These are phyloP conservation scores for Leccinum boreale DNA, from an alignment of 768 basidiomycete species.

Conservation along the genomic window DNA sequence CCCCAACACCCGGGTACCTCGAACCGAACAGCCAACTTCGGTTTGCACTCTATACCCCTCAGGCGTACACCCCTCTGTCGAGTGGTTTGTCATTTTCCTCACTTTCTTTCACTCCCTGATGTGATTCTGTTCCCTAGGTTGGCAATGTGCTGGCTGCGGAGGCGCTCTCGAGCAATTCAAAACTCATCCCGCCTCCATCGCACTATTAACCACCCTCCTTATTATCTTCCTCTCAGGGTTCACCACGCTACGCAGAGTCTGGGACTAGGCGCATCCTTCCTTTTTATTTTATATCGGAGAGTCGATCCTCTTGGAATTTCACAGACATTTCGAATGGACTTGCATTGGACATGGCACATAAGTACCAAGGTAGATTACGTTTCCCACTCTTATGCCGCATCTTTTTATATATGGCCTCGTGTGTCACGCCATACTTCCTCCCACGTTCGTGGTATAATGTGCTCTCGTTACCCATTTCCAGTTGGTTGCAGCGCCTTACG, in stretches of 20 bases:
- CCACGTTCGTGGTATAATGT: slow-evolving; percentile 23
- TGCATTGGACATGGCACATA: slow-evolving; percentile 28
- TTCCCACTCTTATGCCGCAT: slow-evolving; percentile 21
- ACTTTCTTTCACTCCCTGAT: background rate
- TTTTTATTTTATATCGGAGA: background rate
- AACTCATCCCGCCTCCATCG: slow-evolving; percentile 32
- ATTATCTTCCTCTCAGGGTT: slow-evolving; percentile 33
- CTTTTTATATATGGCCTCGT: slow-evolving; percentile 15
- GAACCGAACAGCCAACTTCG: slow-evolving; percentile 48
- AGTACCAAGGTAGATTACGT: slow-evolving; percentile 28
- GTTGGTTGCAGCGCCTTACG: background rate
- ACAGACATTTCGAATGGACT: slow-evolving; percentile 28
- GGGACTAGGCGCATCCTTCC: slow-evolving; percentile 18
- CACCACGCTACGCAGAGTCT: slow-evolving; percentile 31
- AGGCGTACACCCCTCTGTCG: slow-evolving; percentile 49
- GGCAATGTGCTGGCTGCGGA: slow-evolving; percentile 29
- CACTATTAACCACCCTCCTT: slow-evolving; percentile 30
- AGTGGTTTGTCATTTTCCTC: slow-evolving; percentile 32
- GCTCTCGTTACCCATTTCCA: slow-evolving; percentile 10
- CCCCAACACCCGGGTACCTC: slow-evolving; percentile 48
- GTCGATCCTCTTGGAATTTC: slow-evolving; percentile 13
- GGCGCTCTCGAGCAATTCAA: slow-evolving; percentile 29
- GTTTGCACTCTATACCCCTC: slow-evolving; percentile 65
- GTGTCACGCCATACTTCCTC: slow-evolving; percentile 7
- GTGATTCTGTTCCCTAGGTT: slow-evolving; percentile 16